Evolutionary conservation across 306 rosid species (phyloP).

Genomic region (Quercus variabilis): DNA sequence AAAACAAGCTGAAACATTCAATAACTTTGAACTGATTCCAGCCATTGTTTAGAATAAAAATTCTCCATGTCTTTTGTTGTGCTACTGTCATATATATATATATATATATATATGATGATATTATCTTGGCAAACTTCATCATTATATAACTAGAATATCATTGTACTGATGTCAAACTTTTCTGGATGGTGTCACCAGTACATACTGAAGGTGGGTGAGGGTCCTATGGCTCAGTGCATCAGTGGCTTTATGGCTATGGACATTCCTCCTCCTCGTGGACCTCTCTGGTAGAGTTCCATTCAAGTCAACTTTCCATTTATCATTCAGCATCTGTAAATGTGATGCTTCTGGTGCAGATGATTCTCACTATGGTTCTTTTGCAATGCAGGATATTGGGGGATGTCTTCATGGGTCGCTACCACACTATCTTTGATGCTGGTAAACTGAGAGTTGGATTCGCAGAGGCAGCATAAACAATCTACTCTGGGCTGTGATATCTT

Average conservation of each 20-base stretch:
- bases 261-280: conserved; percentile 92
- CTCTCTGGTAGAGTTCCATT: conserved; percentile 69
- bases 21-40: not conserved
- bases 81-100: not conserved
- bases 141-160: not conserved
- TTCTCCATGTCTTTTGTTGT: not conserved
- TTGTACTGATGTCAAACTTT: not conserved
- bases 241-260: conserved; percentile 82
- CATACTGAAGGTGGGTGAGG: conserved; percentile 72
- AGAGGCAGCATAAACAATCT: conserved; percentile 56
- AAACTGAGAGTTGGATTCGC: conserved; percentile 80
- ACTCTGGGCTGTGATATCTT: not conserved
- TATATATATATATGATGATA: not conserved
- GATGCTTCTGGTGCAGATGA: conserved; percentile 18
- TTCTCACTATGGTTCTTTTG: conserved; percentile 19
- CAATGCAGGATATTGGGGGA: conserved; percentile 90
- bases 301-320: not conserved
- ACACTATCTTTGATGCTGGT: conserved; percentile 83
- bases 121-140: not conserved
- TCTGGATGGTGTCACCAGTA: conserved; percentile 57
- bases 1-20: too few species aligned
- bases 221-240: conserved; percentile 72
- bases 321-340: not conserved
- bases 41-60: not conserved
- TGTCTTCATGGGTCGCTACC: conserved; percentile 87